Evolutionary conservation across 768 basidiomycete species (phyloP).

Genomic region (Tulasnella sp.): DNA sequence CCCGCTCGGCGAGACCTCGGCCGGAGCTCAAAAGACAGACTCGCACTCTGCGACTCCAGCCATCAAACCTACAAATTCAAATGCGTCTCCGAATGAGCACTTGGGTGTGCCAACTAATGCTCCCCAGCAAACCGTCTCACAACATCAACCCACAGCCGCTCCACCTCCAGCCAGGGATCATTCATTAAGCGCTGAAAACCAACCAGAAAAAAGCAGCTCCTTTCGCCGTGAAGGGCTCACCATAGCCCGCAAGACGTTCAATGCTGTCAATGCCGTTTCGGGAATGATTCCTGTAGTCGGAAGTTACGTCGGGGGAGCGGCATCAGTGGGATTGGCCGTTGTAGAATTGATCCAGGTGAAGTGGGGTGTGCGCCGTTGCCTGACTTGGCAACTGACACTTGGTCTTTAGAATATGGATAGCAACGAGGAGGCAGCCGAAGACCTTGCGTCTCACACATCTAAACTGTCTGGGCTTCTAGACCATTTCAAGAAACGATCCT

Average conservation of each 20-base stretch:
- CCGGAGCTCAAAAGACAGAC: too few species aligned
- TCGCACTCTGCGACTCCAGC: too few species aligned
- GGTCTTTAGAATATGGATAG: background rate
- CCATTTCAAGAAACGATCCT: background rate
- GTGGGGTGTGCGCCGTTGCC: background rate
- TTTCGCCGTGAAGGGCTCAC: background rate
- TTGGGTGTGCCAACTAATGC: background rate
- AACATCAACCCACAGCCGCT: background rate
- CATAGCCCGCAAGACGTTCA: background rate
- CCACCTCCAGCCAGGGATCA: background rate
- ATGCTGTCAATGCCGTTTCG: background rate
- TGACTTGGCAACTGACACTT: background rate
- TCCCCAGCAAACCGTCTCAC: background rate
- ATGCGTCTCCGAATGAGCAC: too few species aligned
- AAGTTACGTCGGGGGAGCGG: background rate
- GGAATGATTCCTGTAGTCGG: background rate
- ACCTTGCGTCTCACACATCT: background rate
- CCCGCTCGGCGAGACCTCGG: too few species aligned
- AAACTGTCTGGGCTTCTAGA: background rate
- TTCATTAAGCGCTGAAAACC: background rate
- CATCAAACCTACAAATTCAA: too few species aligned
- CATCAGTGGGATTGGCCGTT: background rate
- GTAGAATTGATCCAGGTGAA: background rate
- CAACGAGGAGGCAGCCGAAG: background rate
- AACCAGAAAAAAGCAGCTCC: background rate